Base-by-base conservation (phyloP, 805 yeast species). In the Torulaspora microellipsoides region DNA sequence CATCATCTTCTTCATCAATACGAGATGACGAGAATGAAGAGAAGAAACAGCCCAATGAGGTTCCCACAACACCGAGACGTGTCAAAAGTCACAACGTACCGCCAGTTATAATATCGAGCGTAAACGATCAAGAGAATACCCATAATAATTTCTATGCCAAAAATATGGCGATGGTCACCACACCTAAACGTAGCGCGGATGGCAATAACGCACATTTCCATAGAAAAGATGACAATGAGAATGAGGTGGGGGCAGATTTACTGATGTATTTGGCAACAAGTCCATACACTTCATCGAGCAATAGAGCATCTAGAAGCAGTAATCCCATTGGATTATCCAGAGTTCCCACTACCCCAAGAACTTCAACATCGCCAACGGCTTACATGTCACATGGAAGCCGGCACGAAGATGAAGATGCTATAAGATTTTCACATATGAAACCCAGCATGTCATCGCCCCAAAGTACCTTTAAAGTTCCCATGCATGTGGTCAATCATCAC, bases 201-300 rank as follows among this genome's bases (percentile, higher is more conserved):
- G 36, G 40, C 42, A 40, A 38, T 29, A 27, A 31, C 25, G 2
- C 25, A 20, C 25, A 20, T 20, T 20, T 20, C 8, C 25, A 20
- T 20, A 34, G 44, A 40, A 40, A 20, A 27, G 45, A 47, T n/a
- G 8, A 31, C 15, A 40, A 36, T 15, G 53, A 52, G 10, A 56
- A 59, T 43, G 65, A 59, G 25, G 49, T 57, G 11, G 69, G 66
- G 11, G 68, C 67, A 10, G 69, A 65, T 47, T 38, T 65, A 29
- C 50, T 65, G 31, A 60, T 65, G 62, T 65, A 64, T 41, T 43
- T 65, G 13, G 69, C 69, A 1, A 59, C 68, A 30, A 59, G 65
- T 30, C 69, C 69, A 2, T 62, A 60, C 47, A 52, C 52, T 25
- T 35, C 48, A 9, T 13, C 46, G 27, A 20, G 41, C 28, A 36